These are phyloP conservation scores for Scenedesmus sp. DNA, from an alignment of 163 green algal species.

Conservation along the genomic window DNA sequence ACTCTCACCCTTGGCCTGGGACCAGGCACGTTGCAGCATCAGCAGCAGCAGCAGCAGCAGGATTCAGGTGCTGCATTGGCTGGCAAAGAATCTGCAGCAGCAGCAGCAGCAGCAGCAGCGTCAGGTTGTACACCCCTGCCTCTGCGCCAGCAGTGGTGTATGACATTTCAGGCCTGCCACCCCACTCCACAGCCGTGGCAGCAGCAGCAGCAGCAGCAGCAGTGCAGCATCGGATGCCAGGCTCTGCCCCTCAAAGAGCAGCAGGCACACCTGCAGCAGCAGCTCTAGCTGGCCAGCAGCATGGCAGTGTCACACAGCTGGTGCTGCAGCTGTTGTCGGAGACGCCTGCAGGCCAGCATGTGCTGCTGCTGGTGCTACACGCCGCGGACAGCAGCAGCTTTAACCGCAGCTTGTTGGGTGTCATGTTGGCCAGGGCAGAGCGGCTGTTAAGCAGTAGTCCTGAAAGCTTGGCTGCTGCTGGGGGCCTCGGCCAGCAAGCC, in stretches of 20 bases:
- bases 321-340: constrained; percentile 34
- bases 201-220: constrained; percentile 28
- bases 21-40: neutral
- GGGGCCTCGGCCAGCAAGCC: constrained; percentile 36
- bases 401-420: constrained; percentile 33
- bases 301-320: neutral
- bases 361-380: constrained; percentile 48
- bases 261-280: constrained; percentile 26
- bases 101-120: constrained; percentile 9
- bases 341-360: constrained; percentile 37
- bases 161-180: neutral
- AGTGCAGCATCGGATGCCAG: neutral
- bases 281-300: neutral
- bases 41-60: constrained; percentile 10
- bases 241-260: neutral
- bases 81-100: neutral
- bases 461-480: constrained; percentile 28
- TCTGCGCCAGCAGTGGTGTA: neutral
- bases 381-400: constrained; percentile 51
- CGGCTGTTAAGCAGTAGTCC: constrained; percentile 28
- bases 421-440: constrained; percentile 29
- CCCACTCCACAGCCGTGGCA: neutral
- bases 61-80: neutral
- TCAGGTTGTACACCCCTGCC: neutral
- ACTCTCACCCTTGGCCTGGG: neutral